Evolutionary conservation across 192 early-diverging fungal species (phyloP).

Genomic region (Neocallimastix lanati): DNA sequence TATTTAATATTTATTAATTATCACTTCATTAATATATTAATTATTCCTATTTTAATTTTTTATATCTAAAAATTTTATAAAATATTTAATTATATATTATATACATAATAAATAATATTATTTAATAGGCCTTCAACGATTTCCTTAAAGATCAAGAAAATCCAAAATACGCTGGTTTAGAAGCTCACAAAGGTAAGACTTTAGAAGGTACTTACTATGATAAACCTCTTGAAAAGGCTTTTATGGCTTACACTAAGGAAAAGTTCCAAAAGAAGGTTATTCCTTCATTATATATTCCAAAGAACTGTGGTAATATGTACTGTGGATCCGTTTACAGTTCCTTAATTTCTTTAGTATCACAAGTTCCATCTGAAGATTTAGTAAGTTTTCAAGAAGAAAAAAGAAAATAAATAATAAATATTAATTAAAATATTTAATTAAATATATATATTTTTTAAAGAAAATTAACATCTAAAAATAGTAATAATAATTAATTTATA

Average conservation of each 20-base stretch:
- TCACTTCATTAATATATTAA: too few species aligned
- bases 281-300: constrained; percentile 57
- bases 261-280: constrained; percentile 54
- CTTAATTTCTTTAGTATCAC: constrained; percentile 62
- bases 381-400: too few species aligned
- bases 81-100: too few species aligned
- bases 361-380: constrained; percentile 45
- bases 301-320: constrained; percentile 94
- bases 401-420: too few species aligned
- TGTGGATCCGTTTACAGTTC: constrained; percentile 52
- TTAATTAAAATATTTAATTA: not conserved
- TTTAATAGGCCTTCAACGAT: constrained; percentile 57
- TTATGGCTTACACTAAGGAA: constrained; percentile 60
- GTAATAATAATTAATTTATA: too few species aligned
- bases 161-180: constrained; percentile 19
- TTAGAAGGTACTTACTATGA: constrained; percentile 60
- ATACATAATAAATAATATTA: too few species aligned
- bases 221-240: constrained; percentile 83
- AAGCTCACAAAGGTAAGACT: constrained; percentile 11
- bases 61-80: too few species aligned
- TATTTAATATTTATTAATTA: too few species aligned
- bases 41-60: too few species aligned
- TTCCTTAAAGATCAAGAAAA: constrained; percentile 59
- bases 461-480: too few species aligned
- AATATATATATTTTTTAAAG: too few species aligned